A percentile compares a stretch with the other conserved stretches of the same genome.
Evolutionary conservation across 2,329 filamentous ascomycete genomes (phyloP).

Genomic region (Phialophora chinensis): DNA sequence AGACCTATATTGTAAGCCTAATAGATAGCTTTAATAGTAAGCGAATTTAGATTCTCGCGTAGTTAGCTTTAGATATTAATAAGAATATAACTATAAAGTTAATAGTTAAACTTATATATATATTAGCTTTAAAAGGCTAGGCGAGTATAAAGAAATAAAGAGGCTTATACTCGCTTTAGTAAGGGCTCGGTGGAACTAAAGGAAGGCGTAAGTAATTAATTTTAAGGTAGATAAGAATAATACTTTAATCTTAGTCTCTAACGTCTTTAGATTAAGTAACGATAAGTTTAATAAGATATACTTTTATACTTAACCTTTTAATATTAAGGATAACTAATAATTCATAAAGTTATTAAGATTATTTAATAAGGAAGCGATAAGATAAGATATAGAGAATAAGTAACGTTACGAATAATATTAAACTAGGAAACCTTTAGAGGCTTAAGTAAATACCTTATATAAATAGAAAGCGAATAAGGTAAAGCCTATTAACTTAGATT

Average conservation of each 20-base stretch:
- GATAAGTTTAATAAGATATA: neutral
- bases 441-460: conserved; percentile 2
- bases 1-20: conserved; percentile 3
- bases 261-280: too few species aligned
- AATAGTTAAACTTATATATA: neutral
- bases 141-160: conserved; percentile 3
- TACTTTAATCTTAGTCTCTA: too few species aligned
- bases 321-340: neutral
- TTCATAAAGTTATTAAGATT: neutral
- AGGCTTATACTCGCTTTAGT: neutral
- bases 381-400: conserved; percentile 8
- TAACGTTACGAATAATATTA: neutral
- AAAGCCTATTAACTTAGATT: neutral
- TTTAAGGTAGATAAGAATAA: neutral
- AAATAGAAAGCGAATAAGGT: conserved; percentile 5
- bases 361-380: neutral
- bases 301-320: neutral
- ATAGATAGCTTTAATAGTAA: neutral
- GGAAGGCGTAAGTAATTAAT: neutral
- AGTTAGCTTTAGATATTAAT: neutral
- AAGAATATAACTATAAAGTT: neutral
- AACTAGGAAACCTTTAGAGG: neutral
- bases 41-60: neutral
- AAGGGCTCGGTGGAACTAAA: neutral
- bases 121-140: conserved; percentile 5